Base-by-base conservation (phyloP, 345 rosid genomes). In the Sisymbrium altissimum region DNA sequence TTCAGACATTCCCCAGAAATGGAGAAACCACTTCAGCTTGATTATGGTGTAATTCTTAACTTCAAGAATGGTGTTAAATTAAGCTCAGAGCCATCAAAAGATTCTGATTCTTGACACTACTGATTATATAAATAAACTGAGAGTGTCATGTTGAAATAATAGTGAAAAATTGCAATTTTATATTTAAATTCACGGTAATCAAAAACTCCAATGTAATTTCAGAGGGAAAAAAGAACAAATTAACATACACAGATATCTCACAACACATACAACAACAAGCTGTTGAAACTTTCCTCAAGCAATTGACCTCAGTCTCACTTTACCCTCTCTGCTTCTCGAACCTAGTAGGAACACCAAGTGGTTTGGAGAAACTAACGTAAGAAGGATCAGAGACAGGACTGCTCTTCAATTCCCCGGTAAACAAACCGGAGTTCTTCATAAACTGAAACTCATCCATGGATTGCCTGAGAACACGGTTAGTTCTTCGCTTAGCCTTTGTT, bases 391-490 rank as follows among this genome's bases (percentile, higher is more conserved):
- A 83, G 33, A 71, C 32, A 46, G 76, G 79, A 76, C 78, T 75
- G 52, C 63, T 74, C 75, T 80, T 81, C 38, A 82, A 41, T 15
- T 86, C 89, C 9, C 74, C 78, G 15, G 84, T 80, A 30, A 74
- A 78, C 73, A 85, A 79, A 14, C 78, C 85, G 4, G 92, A 81
- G 52, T 57, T 85, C 73, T 84, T 81, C 41, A 84, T 77, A 75
- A 92, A 90, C 86, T 88, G 96, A 77, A 86, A 85, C 78, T 95
- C 99, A 77, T 95, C 96, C 97, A 90, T 92, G 40, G 97, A 90
- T 57, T 87, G 97, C 71, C 96, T 91, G 15, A 81, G 85, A 27
- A 67, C 82, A 43, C 91, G 79, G 52, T 75, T 73, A 11, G 53
- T 67, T 78, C 85, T 87, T 74, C 81, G 80, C 71, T 92, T 92